Base-by-base conservation (phyloP, 257 asterid genomes). In the Handroanthus guayacan region DNA sequence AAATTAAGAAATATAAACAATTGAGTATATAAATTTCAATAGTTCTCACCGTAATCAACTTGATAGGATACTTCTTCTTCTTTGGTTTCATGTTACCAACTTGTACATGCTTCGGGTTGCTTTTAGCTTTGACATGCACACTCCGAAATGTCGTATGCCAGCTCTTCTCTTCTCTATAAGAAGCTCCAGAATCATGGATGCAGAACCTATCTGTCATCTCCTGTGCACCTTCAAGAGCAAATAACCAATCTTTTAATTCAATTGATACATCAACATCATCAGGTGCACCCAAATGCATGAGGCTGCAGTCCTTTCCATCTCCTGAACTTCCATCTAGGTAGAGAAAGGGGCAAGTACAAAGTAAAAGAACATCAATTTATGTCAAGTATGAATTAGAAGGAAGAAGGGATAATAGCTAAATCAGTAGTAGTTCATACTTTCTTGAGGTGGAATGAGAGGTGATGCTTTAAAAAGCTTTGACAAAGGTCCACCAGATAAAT, bases 211-310 rank as follows among this genome's bases (percentile, higher is more conserved):
- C 89, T 50, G 69, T 84, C 69, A 86, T 77, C 80, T 94, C 96
- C 76, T 89, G 84, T 16, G 89, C 92, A 74, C 96, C 93, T 90
- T 95, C 99, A 60, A 95, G 93, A 77, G 98, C 95, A 85, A 95
- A 95, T 84, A 93, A 79, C 99, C 99, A 95, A 80, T 95, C 97
- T 82, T 87, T 91, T 77, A 95, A 82, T 76, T 95, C 95, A 71
- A 95, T 78, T 43, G 95, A 82, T 74, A 95, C 65, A 64, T 93
- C 91, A 83, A 93, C 88, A 62, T 95, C 98, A 89, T 95, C 97
- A 54, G 98, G 99, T 45, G 85, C 79, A 71, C 97, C 98, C 86
- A 93, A 80, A 74, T 85, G 87, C 88, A 89, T 77, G 67, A 85
- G 76, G 66, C 77, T 74, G 72, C 66, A 80, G 73, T 85, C 87